Base-by-base conservation (phyloP, 345 rosid genomes). In the Ricinus communis region DNA sequence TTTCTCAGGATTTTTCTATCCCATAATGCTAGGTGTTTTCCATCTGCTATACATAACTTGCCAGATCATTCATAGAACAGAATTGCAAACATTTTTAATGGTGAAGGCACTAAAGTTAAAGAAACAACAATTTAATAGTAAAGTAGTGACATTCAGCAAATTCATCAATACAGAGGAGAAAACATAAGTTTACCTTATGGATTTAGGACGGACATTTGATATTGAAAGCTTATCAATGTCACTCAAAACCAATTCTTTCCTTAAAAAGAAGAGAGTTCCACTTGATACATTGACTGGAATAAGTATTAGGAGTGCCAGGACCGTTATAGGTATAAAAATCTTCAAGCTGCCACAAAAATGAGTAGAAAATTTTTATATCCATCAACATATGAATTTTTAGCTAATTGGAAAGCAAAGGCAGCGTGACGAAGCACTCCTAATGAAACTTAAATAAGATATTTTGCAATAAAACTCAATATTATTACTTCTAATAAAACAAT, bases 241-340 rank as follows among this genome's bases (percentile, higher is more conserved):
- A 78, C 96, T 95, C 69, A 89, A 84, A 8, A 92, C 98, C 74
- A 95, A 81, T 59, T 95, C 98, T 65, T 85, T 92, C 82, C 80
- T 83, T 71, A 95, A 81, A 76, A 92, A 88, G 74, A 81, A 88
- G 16, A 95, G 76, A 5, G 94, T 92, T 49, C 93, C 98, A 82
- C 89, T 90, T 43, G 99, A 92, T 61, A 92, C 88, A 73, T 92
- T 95, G 74, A 95, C 99, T 30, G 99, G 99, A 77, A 95, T 82
- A 30, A 95, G 93, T 69, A 95, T 81, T 66, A 80, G 82, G 33
- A 95, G 87, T 3, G 96, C 97, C 76, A 92, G 62, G 18, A 95
- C 28, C 33, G 97, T 83, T 21, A 85, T 78, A 18, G 99, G 99
- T 46, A 78, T 85, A 80, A 95, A 95, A 77, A 95, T 92, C 95